These are phyloP conservation scores for Penicillium sp. DNA, from an alignment of 2,329 filamentous ascomycete species.

Conservation along the genomic window DNA sequence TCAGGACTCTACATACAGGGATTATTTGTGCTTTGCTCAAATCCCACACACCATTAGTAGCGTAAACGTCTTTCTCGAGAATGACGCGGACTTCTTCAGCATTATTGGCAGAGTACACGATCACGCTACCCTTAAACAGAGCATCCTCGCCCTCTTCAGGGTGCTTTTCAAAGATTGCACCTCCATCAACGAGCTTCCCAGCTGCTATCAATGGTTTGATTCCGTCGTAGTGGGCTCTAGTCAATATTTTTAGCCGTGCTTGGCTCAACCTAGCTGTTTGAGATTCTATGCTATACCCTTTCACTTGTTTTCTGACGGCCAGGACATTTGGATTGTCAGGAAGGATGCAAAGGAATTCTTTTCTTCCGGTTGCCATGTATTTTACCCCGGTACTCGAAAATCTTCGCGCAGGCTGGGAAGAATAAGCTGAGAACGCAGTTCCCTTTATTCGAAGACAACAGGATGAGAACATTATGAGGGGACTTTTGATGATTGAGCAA, in stretches of 20 bases:
- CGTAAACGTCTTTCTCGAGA: constrained; percentile 18
- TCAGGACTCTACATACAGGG: constrained; percentile 8
- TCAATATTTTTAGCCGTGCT: neutral
- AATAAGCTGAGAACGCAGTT: neutral
- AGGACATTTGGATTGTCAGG: neutral
- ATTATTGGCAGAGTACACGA: constrained; percentile 17
- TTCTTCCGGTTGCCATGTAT: neutral
- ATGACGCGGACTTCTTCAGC: constrained; percentile 16
- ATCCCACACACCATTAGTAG: constrained; percentile 22
- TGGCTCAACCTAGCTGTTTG: neutral
- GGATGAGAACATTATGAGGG: neutral
- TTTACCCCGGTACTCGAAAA: neutral
- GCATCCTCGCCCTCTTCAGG: constrained; percentile 7
- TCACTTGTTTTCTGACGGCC: neutral
- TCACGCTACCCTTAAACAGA: constrained; percentile 18
- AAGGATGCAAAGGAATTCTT: neutral
- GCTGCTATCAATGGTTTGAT: constrained; percentile 12
- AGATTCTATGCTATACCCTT: neutral
- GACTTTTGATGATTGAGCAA: neutral
- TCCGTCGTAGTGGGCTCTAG: constrained; percentile 9
- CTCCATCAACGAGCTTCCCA: constrained; percentile 18
- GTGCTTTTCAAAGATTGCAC: constrained; percentile 19
- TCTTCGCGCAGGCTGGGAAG: neutral
- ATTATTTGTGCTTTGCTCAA: constrained; percentile 16
- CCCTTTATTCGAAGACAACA: neutral